Conservation (phyloP, 345 rosid genomes). For the Eucalyptus polyanthemos region DNA sequence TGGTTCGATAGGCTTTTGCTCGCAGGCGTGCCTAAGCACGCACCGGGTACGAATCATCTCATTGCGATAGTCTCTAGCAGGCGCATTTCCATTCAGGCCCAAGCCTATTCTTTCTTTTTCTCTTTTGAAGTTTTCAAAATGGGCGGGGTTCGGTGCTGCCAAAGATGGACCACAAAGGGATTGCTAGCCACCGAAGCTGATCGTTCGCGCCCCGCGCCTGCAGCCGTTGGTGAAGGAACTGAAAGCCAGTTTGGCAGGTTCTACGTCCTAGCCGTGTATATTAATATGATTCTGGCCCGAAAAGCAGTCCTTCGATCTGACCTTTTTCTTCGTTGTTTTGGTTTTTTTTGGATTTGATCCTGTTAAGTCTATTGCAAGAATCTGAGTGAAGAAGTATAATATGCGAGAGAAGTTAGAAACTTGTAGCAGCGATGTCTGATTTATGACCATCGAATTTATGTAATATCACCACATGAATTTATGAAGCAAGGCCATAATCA, state of each 20-base stretch:
- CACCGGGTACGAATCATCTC: not conserved
- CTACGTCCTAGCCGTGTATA: not conserved
- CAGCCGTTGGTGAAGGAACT: not conserved
- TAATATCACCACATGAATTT: not conserved
- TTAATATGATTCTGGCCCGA: not conserved
- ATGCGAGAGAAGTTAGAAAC: not conserved
- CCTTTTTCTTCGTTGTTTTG: not conserved
- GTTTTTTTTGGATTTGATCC: not conserved
- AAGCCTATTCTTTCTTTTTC: not conserved
- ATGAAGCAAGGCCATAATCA: not conserved
- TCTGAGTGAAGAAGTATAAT: not conserved
- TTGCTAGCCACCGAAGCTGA: not conserved
- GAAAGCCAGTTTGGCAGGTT: not conserved
- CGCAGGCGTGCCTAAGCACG: not conserved
- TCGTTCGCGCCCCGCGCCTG: rapidly evolving
- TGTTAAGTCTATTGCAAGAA: not conserved
- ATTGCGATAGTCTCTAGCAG: not conserved
- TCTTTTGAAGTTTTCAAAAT: not conserved
- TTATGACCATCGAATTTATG: not conserved
- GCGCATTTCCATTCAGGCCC: not conserved
- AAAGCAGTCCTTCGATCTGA: not conserved
- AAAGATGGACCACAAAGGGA: not conserved
- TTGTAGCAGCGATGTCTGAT: not conserved
- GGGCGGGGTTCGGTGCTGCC: not conserved
- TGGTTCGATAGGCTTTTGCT: not conserved